Conservation (phyloP, 257 asterid species). For the Nicotiana paniculata region DNA sequence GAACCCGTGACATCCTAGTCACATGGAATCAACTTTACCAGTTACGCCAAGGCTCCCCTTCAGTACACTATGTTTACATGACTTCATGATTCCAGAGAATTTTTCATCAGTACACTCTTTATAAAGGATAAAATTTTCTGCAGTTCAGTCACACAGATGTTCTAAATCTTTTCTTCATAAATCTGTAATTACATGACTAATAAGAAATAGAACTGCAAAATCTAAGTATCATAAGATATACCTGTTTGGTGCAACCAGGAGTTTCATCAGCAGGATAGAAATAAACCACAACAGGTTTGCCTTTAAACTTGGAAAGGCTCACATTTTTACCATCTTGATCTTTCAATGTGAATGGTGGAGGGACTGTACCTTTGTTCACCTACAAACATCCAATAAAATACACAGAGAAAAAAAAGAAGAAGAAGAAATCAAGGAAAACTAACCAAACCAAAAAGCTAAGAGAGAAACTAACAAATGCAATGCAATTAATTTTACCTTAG, state of each 20-base stretch:
- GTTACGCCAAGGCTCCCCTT: no score
- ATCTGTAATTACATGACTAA: neutral
- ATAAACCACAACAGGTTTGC: constrained; percentile 85
- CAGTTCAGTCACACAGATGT: neutral
- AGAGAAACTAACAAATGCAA: neutral
- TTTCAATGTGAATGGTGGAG: constrained; percentile 76
- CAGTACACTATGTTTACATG: neutral
- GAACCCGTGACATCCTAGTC: no score
- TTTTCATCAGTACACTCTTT: neutral
- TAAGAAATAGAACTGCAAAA: neutral
- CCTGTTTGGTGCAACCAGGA: constrained; percentile 99
- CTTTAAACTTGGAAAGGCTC: constrained; percentile 80
- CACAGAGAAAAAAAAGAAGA: neutral
- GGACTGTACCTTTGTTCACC: constrained; percentile 73
- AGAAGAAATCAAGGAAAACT: neutral
- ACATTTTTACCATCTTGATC: constrained; percentile 88
- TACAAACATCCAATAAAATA: constrained; percentile 14
- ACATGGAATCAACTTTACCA: no score
- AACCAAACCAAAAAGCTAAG: neutral
- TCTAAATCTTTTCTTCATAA: neutral
- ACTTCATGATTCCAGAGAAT: neutral
- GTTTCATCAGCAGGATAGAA: constrained; percentile 99
- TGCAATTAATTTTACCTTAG: constrained; percentile 61
- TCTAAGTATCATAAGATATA: neutral
- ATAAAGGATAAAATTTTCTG: neutral